Base-by-base conservation (phyloP, 73 alveolate genomes). In the Paramecium tetraurelia region DNA sequence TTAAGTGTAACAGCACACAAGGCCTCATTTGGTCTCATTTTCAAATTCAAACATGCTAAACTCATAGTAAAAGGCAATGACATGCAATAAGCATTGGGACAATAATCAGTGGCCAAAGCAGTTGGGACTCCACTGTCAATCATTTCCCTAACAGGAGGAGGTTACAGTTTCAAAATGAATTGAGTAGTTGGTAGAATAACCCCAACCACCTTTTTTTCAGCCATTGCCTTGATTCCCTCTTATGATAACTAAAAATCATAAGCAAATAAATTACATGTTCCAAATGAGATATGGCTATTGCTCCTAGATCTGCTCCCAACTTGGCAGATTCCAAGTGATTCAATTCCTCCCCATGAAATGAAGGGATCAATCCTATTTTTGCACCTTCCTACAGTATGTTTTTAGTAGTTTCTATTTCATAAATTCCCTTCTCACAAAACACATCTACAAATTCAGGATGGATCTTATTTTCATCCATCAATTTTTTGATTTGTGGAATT, bases 371-470 rank as follows among this genome's bases (percentile, higher is more conserved):
- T 44, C 96, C 96, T 22, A 50, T 53, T 5, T 84, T 59, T 7
- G 40, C 58, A 2, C 95, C 96, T 6, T 57, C 92, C 10, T 36
- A 50, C 24, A 93, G 21, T 36, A 93, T 63, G 16, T 29, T 68
- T 48, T 92, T 85, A 41, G 96, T 46, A 21, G 84, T 22, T 41
- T 92, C 96, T 7, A 93, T 53, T 48, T 92, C 93, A 85, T 88
- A 93, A 27, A 88, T 72, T 21, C 92, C 89, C 27, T 93, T 93
- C 44, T 93, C 96, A 93, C 96, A 93, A 85, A 93, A 93, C 11
- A 93, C 96, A 93, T 93, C 96, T 27, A 92, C 80, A 43, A 77
- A 84, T 87, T 92, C 96, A 35, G 96, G 94, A 84, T 88, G 85
- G 18, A 88, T 88, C 27, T 72, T 85, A 9, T 83, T 93, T 35